Evolutionary conservation across 2,329 filamentous ascomycete genomes (phyloP), one percentile per base, ranked within the genome.

Genomic region (Arthrocladium fulminans): DNA sequence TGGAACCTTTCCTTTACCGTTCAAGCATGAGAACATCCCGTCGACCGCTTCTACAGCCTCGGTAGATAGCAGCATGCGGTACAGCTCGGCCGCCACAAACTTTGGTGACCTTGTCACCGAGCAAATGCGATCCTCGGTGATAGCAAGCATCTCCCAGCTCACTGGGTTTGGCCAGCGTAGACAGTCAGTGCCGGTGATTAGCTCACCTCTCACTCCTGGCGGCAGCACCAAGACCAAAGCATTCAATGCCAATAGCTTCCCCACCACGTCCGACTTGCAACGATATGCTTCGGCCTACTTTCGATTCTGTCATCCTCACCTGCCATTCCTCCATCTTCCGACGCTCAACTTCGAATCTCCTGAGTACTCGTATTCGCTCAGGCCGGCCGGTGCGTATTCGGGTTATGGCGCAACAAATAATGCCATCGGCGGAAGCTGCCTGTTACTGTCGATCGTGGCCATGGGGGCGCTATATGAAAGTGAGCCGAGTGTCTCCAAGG

Each of bases 271-370:
- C 62, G 88, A 96, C 63, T 79, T 97, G 53, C 88, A 94, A 65
- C 84, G 88, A 64, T 96, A 89, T 66, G 86, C 96, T 54, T 81
- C 82, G 55, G 84, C 89, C 51, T 97, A 96, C 68, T 81, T 97
- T 60, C 81, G 82, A 55, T 94, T 87, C 65, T 95, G 94, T 66
- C 89, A 96, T 62, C 90, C 90, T 19, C 90, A 97, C 64, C 69
- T 95, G 52, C 90, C 92, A n/a, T 95, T 97, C 66, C 73, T 95
- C 52, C 90, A 97, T 67, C 80, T 95, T 57, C 83, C 89, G 45
- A 95, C 90, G 13, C 73, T 97, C 54, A 88, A 88, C 35, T 96
- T 97, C 69, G 88, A 95, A 60, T 79, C 86, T 45, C 77, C 85
- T 45, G 74, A 84, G 40, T 80, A 80, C 56, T 74, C 79, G 38